Percentiles rank a stretch among this genome's conserved stretches.
These are phyloP conservation scores for Mortierella polycephala DNA, from an alignment of 371 early-diverging fungal genomes.

Conservation along the genomic window DNA sequence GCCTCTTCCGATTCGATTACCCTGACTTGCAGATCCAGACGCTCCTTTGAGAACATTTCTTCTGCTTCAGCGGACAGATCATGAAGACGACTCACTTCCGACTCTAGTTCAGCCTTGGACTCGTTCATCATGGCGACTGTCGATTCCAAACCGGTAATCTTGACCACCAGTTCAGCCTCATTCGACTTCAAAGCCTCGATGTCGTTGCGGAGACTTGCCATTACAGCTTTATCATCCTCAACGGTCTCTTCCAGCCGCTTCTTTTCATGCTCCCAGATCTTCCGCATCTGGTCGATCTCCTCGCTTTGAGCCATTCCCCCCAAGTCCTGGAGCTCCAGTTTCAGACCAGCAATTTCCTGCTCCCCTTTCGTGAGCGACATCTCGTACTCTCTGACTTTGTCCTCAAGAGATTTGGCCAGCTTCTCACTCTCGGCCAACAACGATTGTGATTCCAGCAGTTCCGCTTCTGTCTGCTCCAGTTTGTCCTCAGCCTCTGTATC, in stretches of 20 bases:
- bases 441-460: constrained; percentile 26
- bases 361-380: constrained; percentile 61
- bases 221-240: constrained; percentile 37
- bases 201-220: constrained; percentile 52
- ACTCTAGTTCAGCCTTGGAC: constrained; percentile 13
- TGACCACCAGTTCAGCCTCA: constrained; percentile 50
- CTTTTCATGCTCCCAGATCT: constrained; percentile 69
- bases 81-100: constrained; percentile 56
- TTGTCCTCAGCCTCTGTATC: constrained; percentile 28
- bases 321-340: constrained; percentile 57
- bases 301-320: constrained; percentile 55
- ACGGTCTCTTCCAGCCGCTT: constrained; percentile 61
- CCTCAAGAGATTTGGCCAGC: constrained; percentile 53
- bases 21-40: constrained; percentile 42
- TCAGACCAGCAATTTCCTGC: constrained; percentile 40
- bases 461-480: constrained; percentile 37
- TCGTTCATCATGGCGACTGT: constrained; percentile 3
- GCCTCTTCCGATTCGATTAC: constrained; percentile 22
- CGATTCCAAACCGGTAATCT: constrained; percentile 56
- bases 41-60: constrained; percentile 55
- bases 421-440: constrained; percentile 34
- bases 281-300: constrained; percentile 48
- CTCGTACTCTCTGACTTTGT: constrained; percentile 60
- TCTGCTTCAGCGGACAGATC: constrained; percentile 18
- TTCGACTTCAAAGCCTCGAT: constrained; percentile 55